These are phyloP conservation scores for Plasmopara halstedii DNA, from an alignment of 352 stramenopile species.

Conservation along the genomic window DNA sequence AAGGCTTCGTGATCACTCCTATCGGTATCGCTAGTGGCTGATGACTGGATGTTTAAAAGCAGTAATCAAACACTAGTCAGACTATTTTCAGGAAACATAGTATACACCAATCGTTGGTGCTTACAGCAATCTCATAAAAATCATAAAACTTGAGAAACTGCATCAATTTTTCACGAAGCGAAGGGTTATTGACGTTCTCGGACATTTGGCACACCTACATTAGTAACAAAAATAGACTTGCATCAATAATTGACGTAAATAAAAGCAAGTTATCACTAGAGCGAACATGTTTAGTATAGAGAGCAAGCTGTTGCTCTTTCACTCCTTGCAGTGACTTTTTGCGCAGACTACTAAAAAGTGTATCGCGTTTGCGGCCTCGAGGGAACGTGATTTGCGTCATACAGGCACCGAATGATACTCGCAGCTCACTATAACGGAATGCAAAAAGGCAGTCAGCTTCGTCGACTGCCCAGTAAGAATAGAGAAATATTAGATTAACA, in stretches of 20 bases:
- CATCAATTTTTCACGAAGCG: conserved; percentile 35
- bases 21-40: conserved; percentile 8
- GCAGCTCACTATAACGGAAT: conserved; percentile 37
- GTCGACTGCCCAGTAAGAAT: not conserved
- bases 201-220: conserved; percentile 46
- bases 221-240: conserved; percentile 1
- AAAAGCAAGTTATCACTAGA: not conserved
- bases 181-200: conserved; percentile 31
- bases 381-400: conserved; percentile 60
- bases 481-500: not conserved
- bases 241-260: not conserved
- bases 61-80: conserved; percentile 2
- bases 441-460: conserved; percentile 3
- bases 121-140: conserved; percentile 64
- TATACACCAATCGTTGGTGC: too few relatives aligned
- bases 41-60: conserved; percentile 5
- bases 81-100: too few relatives aligned
- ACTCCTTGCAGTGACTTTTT: conserved; percentile 62
- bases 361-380: conserved; percentile 61
- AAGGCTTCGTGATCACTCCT: conserved; percentile 4
- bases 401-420: conserved; percentile 32
- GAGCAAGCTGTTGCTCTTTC: conserved; percentile 61
- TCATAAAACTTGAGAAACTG: conserved; percentile 55
- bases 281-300: conserved; percentile 58
- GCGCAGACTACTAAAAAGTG: conserved; percentile 57